phyloP scores from a whole-genome alignment of 495 filamentous ascomycete species.

The Xylaria palmicola region DNA sequence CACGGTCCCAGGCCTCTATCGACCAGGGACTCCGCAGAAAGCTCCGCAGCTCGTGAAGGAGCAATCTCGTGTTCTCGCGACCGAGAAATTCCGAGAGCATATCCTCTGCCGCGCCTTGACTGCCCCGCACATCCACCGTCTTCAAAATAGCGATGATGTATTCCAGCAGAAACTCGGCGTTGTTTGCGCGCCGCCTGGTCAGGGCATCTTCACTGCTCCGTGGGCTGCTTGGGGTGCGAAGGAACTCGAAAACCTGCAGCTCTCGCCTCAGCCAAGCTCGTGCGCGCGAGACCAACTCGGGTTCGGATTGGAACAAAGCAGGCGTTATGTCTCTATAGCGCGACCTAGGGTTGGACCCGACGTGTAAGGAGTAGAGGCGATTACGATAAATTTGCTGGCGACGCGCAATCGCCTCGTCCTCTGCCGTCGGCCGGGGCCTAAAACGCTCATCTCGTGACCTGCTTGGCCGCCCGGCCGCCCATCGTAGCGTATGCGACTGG shows the following conservation, averaged over 20 bases:
- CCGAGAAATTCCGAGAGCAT: conserved; percentile 86
- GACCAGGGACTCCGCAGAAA: conserved; percentile 80
- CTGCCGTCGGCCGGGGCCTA: conserved; percentile 21
- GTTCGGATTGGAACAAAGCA: conserved; percentile 57
- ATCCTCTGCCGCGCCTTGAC: conserved; percentile 80
- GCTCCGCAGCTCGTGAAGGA: conserved; percentile 78
- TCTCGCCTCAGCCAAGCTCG: conserved; percentile 86
- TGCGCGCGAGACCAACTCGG: conserved; percentile 76
- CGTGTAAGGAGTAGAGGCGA: conserved; percentile 75
- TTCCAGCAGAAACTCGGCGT: conserved; percentile 86
- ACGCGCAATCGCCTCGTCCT: conserved; percentile 60
- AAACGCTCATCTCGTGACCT: conserved; percentile 22
- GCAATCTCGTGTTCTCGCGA: conserved; percentile 70
- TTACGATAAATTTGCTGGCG: conserved; percentile 76
- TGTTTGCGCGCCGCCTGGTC: conserved; percentile 58
- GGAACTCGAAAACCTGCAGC: conserved; percentile 80
- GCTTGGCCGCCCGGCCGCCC: conserved; percentile 3
- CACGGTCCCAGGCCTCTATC: conserved; percentile 74
- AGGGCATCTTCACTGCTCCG: conserved; percentile 30
- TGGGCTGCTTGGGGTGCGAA: conserved; percentile 34
- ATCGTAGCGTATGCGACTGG: conserved; percentile 2
- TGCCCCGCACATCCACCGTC: conserved; percentile 84
- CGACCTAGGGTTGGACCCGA: conserved; percentile 78
- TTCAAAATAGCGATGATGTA: conserved; percentile 88
- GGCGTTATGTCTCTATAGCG: conserved; percentile 76